phyloP scores from a whole-genome alignment of 257 asterid species.

The Ajuga chamaepitys region DNA sequence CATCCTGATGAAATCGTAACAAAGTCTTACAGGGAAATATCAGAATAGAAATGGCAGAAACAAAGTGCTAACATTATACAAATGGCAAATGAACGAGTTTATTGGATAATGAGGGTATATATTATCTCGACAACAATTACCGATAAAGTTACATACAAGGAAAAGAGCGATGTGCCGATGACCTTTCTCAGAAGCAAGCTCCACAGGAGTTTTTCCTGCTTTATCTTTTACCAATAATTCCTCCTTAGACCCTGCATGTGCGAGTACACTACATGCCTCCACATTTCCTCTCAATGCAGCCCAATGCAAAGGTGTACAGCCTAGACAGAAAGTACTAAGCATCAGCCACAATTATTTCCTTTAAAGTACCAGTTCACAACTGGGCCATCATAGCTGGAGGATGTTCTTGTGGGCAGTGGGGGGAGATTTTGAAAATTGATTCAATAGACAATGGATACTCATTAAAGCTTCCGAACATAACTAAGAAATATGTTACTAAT shows the following conservation, averaged over 20 bases:
- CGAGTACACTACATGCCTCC: constrained; percentile 92
- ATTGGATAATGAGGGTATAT: constrained; percentile 4
- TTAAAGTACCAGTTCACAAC: background rate
- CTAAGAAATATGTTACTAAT: too few relatives aligned
- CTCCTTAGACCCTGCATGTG: constrained; percentile 83
- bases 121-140: constrained; percentile 14
- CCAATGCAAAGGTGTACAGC: constrained; percentile 99
- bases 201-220: constrained; percentile 80
- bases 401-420: background rate
- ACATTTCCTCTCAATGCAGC: constrained; percentile 83
- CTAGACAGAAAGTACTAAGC: constrained; percentile 34
- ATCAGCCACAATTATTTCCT: constrained; percentile 2
- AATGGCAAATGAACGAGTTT: background rate
- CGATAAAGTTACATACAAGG: constrained; percentile 79
- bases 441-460: background rate
- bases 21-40: constrained; percentile 6
- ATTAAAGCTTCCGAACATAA: background rate
- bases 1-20: constrained; percentile 19
- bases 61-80: constrained; percentile 5
- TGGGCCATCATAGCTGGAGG: background rate
- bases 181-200: constrained; percentile 95
- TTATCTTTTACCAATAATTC: constrained; percentile 66
- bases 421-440: background rate
- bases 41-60: constrained; percentile 3
- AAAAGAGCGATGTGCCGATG: constrained; percentile 78